phyloP scores from a whole-genome alignment of 805 yeast species.

The Debaryomyces prosopidis region DNA sequence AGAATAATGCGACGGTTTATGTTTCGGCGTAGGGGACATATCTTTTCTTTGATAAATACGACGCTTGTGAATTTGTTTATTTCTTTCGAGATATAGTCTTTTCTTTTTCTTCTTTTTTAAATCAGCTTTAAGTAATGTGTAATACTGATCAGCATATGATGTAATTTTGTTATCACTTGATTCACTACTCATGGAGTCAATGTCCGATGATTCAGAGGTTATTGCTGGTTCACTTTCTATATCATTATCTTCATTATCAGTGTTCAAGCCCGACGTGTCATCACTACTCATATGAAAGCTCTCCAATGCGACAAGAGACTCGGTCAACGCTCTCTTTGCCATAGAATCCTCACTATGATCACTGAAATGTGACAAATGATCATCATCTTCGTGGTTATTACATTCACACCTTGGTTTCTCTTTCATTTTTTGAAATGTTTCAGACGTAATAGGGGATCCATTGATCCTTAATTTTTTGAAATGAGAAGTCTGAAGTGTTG shows the following conservation, averaged over 20 bases:
- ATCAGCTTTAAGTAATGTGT: conserved; percentile 14
- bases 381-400: conserved; percentile 18
- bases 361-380: neutral
- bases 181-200: conserved; percentile 6
- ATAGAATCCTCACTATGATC: neutral
- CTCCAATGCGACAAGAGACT: neutral
- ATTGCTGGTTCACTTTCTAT: conserved; percentile 2
- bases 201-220: conserved; percentile 13
- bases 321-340: neutral
- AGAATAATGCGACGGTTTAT: conserved; percentile 42
- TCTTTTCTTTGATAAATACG: conserved; percentile 5
- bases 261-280: conserved; percentile 2
- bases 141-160: conserved; percentile 9
- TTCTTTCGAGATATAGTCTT: neutral
- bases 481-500: conserved; percentile 35
- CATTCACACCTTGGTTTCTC: conserved; percentile 3
- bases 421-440: conserved; percentile 9
- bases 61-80: neutral
- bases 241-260: conserved; percentile 1
- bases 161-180: conserved; percentile 8
- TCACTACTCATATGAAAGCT: conserved; percentile 1
- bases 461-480: conserved; percentile 44
- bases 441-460: conserved; percentile 33
- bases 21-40: conserved; percentile 38
- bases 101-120: conserved; percentile 8